These are phyloP conservation scores for Camelina hispida DNA, from an alignment of 345 rosid genomes.

Conservation along the genomic window DNA sequence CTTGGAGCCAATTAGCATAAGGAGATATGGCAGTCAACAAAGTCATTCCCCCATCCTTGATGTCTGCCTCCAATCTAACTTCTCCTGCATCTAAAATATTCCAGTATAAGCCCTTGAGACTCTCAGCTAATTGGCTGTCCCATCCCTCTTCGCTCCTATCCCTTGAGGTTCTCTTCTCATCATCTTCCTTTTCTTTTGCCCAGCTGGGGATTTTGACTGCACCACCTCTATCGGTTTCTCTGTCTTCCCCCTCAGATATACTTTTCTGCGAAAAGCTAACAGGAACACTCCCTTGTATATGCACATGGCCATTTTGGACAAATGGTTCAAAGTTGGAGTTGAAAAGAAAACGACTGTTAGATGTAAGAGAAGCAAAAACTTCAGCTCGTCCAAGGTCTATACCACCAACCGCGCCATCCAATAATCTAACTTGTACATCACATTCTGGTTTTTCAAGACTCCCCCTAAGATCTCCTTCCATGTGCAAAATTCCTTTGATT, in stretches of 20 bases:
- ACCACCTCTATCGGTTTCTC: constrained; percentile 58
- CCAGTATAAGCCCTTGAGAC: constrained; percentile 89
- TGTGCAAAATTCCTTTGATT: constrained; percentile 87
- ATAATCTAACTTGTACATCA: constrained; percentile 92
- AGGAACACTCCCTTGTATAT: constrained; percentile 96
- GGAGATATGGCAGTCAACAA: constrained; percentile 93
- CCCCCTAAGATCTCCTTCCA: constrained; percentile 99
- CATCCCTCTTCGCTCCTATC: constrained; percentile 88
- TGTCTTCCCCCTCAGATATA: constrained; percentile 64
- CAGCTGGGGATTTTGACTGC: constrained; percentile 72
- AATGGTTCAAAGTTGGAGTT: constrained; percentile 92
- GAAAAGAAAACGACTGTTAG: constrained; percentile 88
- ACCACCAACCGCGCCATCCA: constrained; percentile 95
- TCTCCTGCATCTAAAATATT: constrained; percentile 92
- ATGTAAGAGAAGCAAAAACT: constrained; percentile 89
- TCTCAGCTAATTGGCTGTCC: constrained; percentile 87
- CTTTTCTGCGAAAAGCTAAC: constrained; percentile 69
- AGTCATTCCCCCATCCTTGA: constrained; percentile 99
- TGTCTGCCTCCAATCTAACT: constrained; percentile 91
- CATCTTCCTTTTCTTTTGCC: constrained; percentile 72
- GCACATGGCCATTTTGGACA: constrained; percentile 95
- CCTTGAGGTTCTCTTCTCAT: constrained; percentile 62
- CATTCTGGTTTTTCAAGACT: constrained; percentile 95
- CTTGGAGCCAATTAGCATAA: constrained; percentile 88
- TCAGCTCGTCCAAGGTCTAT: constrained; percentile 98